These are phyloP conservation scores for Linanthus parryae DNA, from an alignment of 148 eudicot species.

Conservation along the genomic window DNA sequence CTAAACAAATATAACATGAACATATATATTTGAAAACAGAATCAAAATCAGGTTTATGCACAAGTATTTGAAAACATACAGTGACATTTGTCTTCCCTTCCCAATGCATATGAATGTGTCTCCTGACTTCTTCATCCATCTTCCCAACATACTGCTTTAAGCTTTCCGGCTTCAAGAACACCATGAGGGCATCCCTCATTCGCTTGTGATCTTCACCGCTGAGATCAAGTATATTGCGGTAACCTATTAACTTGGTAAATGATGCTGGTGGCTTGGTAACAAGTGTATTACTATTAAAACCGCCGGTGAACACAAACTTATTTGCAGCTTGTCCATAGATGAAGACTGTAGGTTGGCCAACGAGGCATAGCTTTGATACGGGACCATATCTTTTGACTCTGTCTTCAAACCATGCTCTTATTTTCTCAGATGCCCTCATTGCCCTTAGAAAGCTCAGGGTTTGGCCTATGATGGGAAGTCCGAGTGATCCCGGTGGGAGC, in stretches of 20 bases:
- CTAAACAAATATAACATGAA: too few species aligned
- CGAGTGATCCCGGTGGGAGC: constrained; percentile 42
- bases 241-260: constrained; percentile 23
- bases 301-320: constrained; percentile 33
- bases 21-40: too few species aligned
- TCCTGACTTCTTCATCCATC: constrained; percentile 33
- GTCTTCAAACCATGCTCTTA: constrained; percentile 22
- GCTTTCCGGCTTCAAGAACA: constrained; percentile 40
- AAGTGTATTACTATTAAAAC: constrained; percentile 12
- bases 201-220: constrained; percentile 41
- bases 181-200: constrained; percentile 27
- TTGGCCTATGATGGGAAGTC: constrained; percentile 39
- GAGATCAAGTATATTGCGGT: constrained; percentile 28
- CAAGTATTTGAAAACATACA: constrained; percentile 11
- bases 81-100: constrained; percentile 23
- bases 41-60: neutral
- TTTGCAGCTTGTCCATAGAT: constrained; percentile 41
- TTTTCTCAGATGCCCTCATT: constrained; percentile 32
- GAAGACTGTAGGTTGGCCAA: constrained; percentile 39
- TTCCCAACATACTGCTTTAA: constrained; percentile 33
- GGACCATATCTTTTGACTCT: constrained; percentile 28
- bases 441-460: constrained; percentile 25
- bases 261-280: constrained; percentile 27
- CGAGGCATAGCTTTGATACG: constrained; percentile 32
- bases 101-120: constrained; percentile 32